Evolutionary conservation across 371 early-diverging fungal species (phyloP), one percentile per base, ranked within the genome.

Genomic region (Lichtheimia ornata): DNA sequence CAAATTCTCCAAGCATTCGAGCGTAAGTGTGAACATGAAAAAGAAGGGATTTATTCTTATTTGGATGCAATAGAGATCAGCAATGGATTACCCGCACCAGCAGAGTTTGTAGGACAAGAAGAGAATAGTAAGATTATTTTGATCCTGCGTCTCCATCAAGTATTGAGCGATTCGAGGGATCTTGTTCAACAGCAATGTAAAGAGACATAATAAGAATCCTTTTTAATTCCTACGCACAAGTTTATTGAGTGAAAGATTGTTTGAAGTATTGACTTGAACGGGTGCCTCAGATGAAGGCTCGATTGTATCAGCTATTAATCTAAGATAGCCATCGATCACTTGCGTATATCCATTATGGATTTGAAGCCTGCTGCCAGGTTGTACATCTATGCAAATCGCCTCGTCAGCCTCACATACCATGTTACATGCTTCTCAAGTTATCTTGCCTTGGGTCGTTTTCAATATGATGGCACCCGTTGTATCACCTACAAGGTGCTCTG

Each of bases 21-120:
- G 35, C 74, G 79, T 75, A 70, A 73, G 22, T 13, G 40, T n/a
- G 13, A 58, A 53, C 17, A 28, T n/a, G 14, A 17, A n/a, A 45
- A 57, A 6, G 17, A 59, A 6, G 24, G 42, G 13, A 40, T 41
- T 47, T 6, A 27, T 35, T 9, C 9, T 11, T 11, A 2, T 35
- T 35, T 35, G 11, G 35, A 35, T 35, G 11, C n/a, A 35, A 22
- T 27, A 72, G 80, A 73, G 56, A 80, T 80, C 30, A 62, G 61
- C 1, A 62, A 65, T 40, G 72, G 75, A 14, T 45, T 80, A 41
- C 81, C 81, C 28, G 60, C 70, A 41, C 77, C 77, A 15, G 61
- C 64, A 50, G 69, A 70, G 18, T 74, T 75, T 61, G 70, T 80
- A 55, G 75, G 73, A 17, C 73, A 74, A 63, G 73, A 80, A 63